Base-by-base conservation (phyloP, 2,329 filamentous ascomycete species). In the Trichoderma oligosporum region DNA sequence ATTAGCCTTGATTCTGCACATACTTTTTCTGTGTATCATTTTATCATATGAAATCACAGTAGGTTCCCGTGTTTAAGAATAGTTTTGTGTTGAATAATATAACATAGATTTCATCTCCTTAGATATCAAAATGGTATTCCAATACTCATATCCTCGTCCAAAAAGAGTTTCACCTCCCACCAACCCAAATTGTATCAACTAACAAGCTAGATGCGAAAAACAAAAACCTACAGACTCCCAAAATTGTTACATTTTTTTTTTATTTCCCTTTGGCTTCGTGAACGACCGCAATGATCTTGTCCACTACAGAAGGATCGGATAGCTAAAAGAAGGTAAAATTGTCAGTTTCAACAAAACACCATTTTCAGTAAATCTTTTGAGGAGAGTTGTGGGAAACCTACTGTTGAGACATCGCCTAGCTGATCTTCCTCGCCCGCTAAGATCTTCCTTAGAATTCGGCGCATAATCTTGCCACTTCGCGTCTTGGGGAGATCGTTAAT, bases 381-480 rank as follows among this genome's bases (percentile, higher is more conserved):
- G 2, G 20, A 38, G 14, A 11, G 42, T 4, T 4, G 22, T 7
- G 8, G 5, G n/a, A 16, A 59, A 78, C 88, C 78, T 80, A 95
- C 90, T 64, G 94, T 97, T 18, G 89, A 89, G 33, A 82, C 95
- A 70, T 99, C 94, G 66, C 94, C 94, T 54, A 99, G 80, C 75
- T 96, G 92, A 73, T 99, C 94, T 76, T 97, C 93, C 79, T 99
- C 94, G 33, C 93, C 93, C 14, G 92, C 92, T 65, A 99, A 76
- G 69, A 99, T 96, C 89, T 99, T 99, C 67, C 94, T 84, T 78
- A 99, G 76, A 70, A 99, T 96, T 63, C 94, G 86, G 62, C 94
- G 84, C 94, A 99, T 99, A 70, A 99, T 99, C 87, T 99, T 99
- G 64, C 94, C 94, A 65, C 89, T 96, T 66, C 94, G 83, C 35